Evolutionary conservation across 441 rosid genomes (phyloP), one percentile per base, ranked within the genome.

Genomic region (Iberis amara): DNA sequence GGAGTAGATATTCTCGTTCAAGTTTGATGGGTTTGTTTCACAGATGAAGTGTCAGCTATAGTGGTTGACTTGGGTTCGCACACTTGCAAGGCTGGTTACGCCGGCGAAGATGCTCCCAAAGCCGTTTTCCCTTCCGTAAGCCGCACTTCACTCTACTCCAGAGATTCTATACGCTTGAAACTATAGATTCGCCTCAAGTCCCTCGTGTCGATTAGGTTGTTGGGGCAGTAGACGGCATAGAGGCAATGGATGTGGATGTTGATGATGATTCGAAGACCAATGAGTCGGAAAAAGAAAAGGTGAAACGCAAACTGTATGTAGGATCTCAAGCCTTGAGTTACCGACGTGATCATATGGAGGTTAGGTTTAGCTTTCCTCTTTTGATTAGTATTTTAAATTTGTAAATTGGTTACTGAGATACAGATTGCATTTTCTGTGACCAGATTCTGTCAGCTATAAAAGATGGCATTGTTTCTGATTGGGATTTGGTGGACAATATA

Each of bases 71-170:
- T 94, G 66, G 99, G 97, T 11, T 83, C 96, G 15, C 97, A 89
- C 76, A 89, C 97, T 66, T 94, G 97, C 75, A 94, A 94, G 57
- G 99, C 99, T 50, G 99, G 99, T 49, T 94, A 89, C 64, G 99
- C 99, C 2, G 99, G 97, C 3, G 99, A 94, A 75, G 99, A 94
- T 79, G 95, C 96, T 65, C 98, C 98, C 30, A 94, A 94, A 64
- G 99, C 99, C 28, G 98, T 94, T 3, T 94, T 94, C 40, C 96
- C 99, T 56, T 87, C 99, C 37, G 97, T 89, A 62, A 81, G 89
- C 66, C 26, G 39, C 55, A 58, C 60, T 55, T 36, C 32, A 41
- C 21, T 18, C 21, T 18, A 18, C 21, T 3, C 21, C 3, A 18
- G 45, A 35, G 49, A 33, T 49, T 27, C 40, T 51, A 11, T 28